Conservation (phyloP, 345 rosid species). For the Anacardium occidentale region DNA sequence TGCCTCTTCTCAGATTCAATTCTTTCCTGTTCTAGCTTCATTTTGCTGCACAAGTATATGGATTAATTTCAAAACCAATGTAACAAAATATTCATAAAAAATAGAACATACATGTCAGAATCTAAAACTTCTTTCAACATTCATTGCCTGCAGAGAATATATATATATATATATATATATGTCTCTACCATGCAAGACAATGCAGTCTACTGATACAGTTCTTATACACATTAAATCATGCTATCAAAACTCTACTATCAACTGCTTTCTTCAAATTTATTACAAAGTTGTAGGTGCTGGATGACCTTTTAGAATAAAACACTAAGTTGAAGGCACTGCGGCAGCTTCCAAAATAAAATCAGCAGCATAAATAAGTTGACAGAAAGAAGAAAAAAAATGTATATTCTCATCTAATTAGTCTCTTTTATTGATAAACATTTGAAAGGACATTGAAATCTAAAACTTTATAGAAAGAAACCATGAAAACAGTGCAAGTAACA, state of each 20-base stretch:
- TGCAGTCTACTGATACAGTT: background rate
- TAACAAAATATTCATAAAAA: background rate
- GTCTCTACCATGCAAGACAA: background rate
- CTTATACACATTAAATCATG: background rate
- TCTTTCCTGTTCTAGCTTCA: conserved; percentile 79
- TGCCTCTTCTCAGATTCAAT: conserved; percentile 87
- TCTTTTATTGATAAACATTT: background rate
- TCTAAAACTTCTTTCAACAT: background rate
- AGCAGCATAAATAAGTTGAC: too few relatives aligned
- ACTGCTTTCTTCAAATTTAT: background rate
- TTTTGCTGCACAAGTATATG: conserved; percentile 47
- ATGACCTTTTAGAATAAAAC: too few relatives aligned
- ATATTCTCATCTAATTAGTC: background rate
- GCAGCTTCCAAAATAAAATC: too few relatives aligned
- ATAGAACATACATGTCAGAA: background rate
- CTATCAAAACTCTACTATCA: too few relatives aligned
- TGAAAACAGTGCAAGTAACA: background rate
- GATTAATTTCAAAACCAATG: background rate
- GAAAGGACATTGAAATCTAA: background rate
- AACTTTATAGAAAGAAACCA: background rate
- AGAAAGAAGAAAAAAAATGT: too few relatives aligned
- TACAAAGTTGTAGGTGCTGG: background rate
- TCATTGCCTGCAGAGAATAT: background rate
- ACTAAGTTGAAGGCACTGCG: too few relatives aligned
- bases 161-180: too few relatives aligned